Evolutionary conservation across 2,329 filamentous ascomycete species (phyloP), one percentile per base, ranked within the genome.

Genomic region (Orbilia blumenaviensis): DNA sequence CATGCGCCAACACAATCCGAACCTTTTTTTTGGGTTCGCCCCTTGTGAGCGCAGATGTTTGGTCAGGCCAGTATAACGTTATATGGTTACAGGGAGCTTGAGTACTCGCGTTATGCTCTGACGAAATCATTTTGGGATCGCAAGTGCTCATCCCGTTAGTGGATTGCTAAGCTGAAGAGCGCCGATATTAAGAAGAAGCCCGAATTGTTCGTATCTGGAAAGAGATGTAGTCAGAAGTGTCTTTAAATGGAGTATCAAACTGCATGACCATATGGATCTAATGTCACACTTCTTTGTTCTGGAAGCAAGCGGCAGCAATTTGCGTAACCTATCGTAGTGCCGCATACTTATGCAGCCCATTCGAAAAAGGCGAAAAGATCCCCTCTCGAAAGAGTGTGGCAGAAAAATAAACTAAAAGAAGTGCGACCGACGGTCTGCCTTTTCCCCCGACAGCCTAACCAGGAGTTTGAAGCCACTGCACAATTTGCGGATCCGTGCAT

Each of bases 361-460:
- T 64, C 67, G 67, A 58, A 58, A 64, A 23, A 50, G 62, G 67
- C 66, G 66, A 61, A 41, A 29, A 7, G 27, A 46, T 3, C 16
- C 14, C 27, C 25, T 46, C 25, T 9, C 1, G 29, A 23, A 60
- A 60, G 32, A 41, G 25, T 29, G 25, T 60, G 64, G 52, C 23
- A 60, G 18, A 54, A 50, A 60, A 48, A 42, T 41, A 32, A 48
- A 38, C 32, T 32, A 18, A 58, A 56, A 52, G n/a, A 14, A 42
- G 36, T 64, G 48, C 38, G 60, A 60, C 60, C 67, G 60, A 50
- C 67, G 67, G 67, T 72, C 48, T 66, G 67, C 67, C 60, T 72
- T 72, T 68, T 50, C 16, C 54, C 42, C 66, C 42, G 46, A n/a
- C n/a, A n/a, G 54, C n/a, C 58, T 12, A 5, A 7, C 16, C 12